Evolutionary conservation across 2,329 filamentous ascomycete species (phyloP), one percentile per base, ranked within the genome.

Genomic region (Zasmidium citrigriseum): DNA sequence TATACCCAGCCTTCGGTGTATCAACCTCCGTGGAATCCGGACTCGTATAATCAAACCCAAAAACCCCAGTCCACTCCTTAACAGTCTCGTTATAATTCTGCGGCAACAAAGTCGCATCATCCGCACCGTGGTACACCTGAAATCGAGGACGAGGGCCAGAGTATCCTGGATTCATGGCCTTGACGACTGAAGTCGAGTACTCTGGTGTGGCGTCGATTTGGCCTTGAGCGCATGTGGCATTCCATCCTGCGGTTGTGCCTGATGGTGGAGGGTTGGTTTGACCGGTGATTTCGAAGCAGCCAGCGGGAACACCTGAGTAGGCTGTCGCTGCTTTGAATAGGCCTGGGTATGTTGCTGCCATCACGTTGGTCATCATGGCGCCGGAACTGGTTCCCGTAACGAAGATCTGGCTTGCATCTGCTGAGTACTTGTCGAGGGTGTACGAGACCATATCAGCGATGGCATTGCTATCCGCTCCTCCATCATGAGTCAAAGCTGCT

Each of bases 391-490:
- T 73, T 14, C 85, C 84, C 0, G 81, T 83, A 1, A 81, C 81
- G 59, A 80, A 86, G 1, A 86, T 81, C 55, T 76, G 77, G 60
- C 67, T 73, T 25, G 77, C 65, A 65, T 87, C 80, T 23, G 76
- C 83, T 1, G 75, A 73, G 71, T 86, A 85, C 66, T 77, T 77
- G 9, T 68, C 62, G n/a, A 86, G 69, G 2, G 82, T 76, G 64
- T 83, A 86, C 41, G 72, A 75, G 48, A 86, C 83, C 83, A 87
- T 86, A 66, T 82, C 84, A 22, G 80, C 81, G 57, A 87, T 83
- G 0, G 78, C 77, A 45, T 81, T 79, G 50, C 78, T 82, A 69
- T 87, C 82, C 2, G 82, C 82, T 21, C 84, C 83, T 7, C 82
- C 83, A 55, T 82, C 76, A 64, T 84, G 84, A 2, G 78, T 81